Base-by-base conservation (phyloP, 2,329 filamentous ascomycete genomes). In the Aspergillus phoenicis region DNA sequence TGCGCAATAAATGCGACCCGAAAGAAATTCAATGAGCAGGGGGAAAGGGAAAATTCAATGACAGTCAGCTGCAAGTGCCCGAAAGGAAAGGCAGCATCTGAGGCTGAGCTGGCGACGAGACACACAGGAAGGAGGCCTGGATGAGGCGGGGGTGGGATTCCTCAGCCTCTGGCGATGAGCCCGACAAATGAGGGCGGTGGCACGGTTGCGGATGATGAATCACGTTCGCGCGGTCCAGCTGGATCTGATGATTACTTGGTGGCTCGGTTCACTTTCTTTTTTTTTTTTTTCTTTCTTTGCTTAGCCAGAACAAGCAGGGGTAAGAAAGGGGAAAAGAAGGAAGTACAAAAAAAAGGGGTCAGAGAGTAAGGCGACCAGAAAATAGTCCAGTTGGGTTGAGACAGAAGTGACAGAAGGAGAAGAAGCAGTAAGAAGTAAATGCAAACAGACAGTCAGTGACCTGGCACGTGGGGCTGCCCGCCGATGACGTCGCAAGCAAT, bases 401-500 rank as follows among this genome's bases (percentile, higher is more conserved):
- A 30, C 24, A 26, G 45, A 11, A 15, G 38, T 38, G 41, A 53
- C 48, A 24, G 47, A 41, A 41, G 15, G 22, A 39, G 45, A 61
- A 56, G 41, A 62, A 56, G 60, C 60, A 53, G 52, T 57, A 62
- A 56, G 60, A 61, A 53, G 52, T 57, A 62, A 59, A 54, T 57
- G 53, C 43, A 52, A 55, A 45, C 41, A 45, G 45, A 41, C 39
- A 52, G 56, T 48, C 51, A 52, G 48, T 61, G 59, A 63, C 64
- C 48, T 62, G 62, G 54, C 61, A 64, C 62, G 65, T 62, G 64
- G 65, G 65, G 58, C 58, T 61, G 61, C 61, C 45, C 11, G n/a
- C 45, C 60, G 59, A 72, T 72, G 69, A 71, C 70, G 69, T 71
- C 66, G 68, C 61, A 24, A 28, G 22, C 38, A 20, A 20, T 43